Percentiles rank a stretch among this genome's conserved stretches.
These are phyloP conservation scores for Brassica carinata DNA, from an alignment of 345 rosid species.

Conservation along the genomic window DNA sequence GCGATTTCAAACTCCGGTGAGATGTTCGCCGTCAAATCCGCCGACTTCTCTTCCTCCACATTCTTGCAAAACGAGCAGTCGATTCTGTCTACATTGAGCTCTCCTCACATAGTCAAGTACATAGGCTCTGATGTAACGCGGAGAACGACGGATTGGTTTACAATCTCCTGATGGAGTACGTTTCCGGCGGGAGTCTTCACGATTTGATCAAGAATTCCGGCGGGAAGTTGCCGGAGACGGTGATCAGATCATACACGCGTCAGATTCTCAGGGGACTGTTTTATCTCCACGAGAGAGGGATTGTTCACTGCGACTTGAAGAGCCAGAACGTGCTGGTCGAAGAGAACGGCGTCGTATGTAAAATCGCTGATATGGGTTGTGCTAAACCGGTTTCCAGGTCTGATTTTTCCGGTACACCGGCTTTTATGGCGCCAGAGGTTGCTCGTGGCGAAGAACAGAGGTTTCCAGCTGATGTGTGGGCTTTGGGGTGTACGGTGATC, in stretches of 20 bases:
- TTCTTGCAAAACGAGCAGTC: conserved; percentile 56
- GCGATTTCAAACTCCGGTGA: conserved; percentile 60
- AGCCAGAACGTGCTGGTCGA: conserved; percentile 65
- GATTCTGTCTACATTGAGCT: conserved; percentile 61
- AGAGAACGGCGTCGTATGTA: conserved; percentile 45
- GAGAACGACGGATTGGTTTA: conserved; percentile 41
- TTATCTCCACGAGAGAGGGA: conserved; percentile 57
- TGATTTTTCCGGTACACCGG: conserved; percentile 72
- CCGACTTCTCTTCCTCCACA: conserved; percentile 50
- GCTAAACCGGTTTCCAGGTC: conserved; percentile 49
- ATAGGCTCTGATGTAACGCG: conserved; percentile 49
- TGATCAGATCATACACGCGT: conserved; percentile 44
- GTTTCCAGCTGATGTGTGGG: conserved; percentile 82
- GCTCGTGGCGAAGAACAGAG: conserved; percentile 85
- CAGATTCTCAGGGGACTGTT: conserved; percentile 57
- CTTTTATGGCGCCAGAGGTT: conserved; percentile 91
- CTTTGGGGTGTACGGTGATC: conserved; percentile 71
- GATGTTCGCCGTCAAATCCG: conserved; percentile 66
- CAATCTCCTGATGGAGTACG: conserved; percentile 74
- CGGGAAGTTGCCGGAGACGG: conserved; percentile 55
- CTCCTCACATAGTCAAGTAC: conserved; percentile 63
- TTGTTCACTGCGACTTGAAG: conserved; percentile 85
- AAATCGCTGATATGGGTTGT: conserved; percentile 80
- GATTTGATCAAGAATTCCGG: conserved; percentile 56
- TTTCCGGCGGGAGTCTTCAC: conserved; percentile 62